Percentiles rank a stretch among this genome's conserved stretches.
These are phyloP conservation scores for Adansonia grandidieri DNA, from an alignment of 441 rosid genomes.

Conservation along the genomic window DNA sequence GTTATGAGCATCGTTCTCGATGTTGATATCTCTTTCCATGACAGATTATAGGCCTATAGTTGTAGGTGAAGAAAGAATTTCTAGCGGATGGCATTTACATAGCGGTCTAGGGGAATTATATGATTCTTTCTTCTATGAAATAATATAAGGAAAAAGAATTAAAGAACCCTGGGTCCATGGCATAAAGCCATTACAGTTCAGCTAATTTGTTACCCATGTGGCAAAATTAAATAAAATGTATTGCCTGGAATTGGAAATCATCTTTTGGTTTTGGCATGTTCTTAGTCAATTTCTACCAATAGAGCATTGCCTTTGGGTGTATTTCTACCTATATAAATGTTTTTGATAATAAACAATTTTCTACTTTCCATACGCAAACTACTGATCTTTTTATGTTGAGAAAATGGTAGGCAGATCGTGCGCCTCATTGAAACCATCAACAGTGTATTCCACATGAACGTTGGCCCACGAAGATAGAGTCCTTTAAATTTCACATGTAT, in stretches of 20 bases:
- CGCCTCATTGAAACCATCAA: not conserved
- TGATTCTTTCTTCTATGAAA: constrained; percentile 41
- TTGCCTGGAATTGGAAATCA: not conserved
- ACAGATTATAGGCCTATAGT: constrained; percentile 28
- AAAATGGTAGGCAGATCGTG: not conserved
- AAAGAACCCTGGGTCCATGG: constrained; percentile 38
- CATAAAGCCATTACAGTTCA: constrained; percentile 34
- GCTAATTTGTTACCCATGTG: constrained; percentile 43
- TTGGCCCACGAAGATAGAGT: not conserved
- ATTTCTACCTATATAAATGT: not conserved
- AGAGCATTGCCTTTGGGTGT: not conserved
- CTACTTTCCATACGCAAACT: not conserved
- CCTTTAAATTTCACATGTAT: constrained; percentile 8
- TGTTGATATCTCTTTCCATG: too few species aligned
- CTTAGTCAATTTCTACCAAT: not conserved
- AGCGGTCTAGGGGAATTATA: constrained; percentile 18
- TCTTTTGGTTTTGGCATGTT: not conserved
- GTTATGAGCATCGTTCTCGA: constrained; percentile 21
- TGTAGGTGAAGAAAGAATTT: constrained; percentile 34
- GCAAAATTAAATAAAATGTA: constrained; percentile 22
- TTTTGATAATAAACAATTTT: not conserved
- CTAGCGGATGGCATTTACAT: constrained; percentile 37
- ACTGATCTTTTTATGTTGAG: too few species aligned
- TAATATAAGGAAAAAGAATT: constrained; percentile 4
- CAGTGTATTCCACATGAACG: constrained; percentile 21